A percentile compares a stretch with the other conserved stretches of the same genome.
phyloP scores from a whole-genome alignment of 179 eudicot genomes.

The Sideroxylon spinosum region DNA sequence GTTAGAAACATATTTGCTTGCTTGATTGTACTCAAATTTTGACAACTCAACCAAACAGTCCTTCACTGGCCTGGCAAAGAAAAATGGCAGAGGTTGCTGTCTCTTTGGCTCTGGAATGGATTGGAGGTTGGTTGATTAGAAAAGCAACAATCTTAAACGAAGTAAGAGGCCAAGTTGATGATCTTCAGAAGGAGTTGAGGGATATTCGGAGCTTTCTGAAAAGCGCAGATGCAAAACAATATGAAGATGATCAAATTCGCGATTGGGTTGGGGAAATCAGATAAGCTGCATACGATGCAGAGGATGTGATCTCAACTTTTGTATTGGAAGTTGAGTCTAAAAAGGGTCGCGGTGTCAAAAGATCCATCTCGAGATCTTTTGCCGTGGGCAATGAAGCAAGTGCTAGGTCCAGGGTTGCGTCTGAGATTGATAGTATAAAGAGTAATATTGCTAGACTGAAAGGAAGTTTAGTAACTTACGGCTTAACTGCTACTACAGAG shows the following conservation, averaged over 20 bases:
- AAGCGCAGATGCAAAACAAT: slow-evolving; percentile 10
- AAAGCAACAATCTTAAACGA: not conserved
- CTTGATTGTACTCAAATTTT: too few relatives aligned
- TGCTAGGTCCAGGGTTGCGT: not conserved
- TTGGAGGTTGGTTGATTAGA: slow-evolving; percentile 7
- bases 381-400: not conserved
- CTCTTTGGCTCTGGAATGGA: not conserved
- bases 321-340: not conserved
- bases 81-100: slow-evolving; percentile 9
- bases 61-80: not conserved
- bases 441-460: not conserved
- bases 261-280: slow-evolving; percentile 5
- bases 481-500: not conserved
- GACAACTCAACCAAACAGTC: too few relatives aligned
- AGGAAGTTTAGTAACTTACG: not conserved
- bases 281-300: not conserved
- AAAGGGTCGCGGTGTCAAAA: not conserved
- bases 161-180: slow-evolving; percentile 8
- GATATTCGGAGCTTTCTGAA: slow-evolving; percentile 5
- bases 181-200: not conserved
- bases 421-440: not conserved
- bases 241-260: not conserved
- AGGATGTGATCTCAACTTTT: not conserved
- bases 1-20: too few relatives aligned
- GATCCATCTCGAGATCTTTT: not conserved